Base-by-base conservation (phyloP, 2,329 filamentous ascomycete species). In the Exophiala sp. region DNA sequence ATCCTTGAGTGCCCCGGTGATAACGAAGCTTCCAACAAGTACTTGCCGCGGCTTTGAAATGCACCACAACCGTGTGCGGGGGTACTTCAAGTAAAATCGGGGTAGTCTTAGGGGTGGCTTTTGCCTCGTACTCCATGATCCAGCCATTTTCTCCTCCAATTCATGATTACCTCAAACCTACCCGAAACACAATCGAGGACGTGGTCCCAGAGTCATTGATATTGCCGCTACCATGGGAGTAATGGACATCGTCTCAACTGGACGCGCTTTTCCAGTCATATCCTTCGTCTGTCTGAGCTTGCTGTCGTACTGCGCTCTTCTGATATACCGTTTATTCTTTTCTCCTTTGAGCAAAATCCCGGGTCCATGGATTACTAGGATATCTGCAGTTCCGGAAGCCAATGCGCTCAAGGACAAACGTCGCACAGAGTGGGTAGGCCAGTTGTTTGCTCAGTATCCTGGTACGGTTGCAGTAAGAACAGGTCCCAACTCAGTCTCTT, bases 281-380 rank as follows among this genome's bases (percentile, higher is more conserved):
- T 42, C 24, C 6, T 39, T 42, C 18, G 12, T 49, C n/a, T 33
- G 45, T 18, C 29, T 58, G n/a, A 38, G 45, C 12, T 32, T 52
- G 16, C 34, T 42, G 4, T 54, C 54, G 8, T 56, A 57, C 24
- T 40, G 46, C 12, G 34, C 42, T 8, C 55, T 63, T 6, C 34
- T 56, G 10, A 46, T 62, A n/a, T 57, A 57, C 35, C 57, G 60
- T 29, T 47, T 63, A 2, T 63, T 55, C 33, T 59, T 61, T 41
- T 60, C 57, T 36, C 63, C 63, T 2, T 52, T 65, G 40, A 52
- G 61, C 36, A 58, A 56, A 39, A 62, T 65, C 16, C 59, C 63
- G 1, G 63, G 63, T 8, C 63, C 63, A 24, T 55, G 54, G 47
- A 41, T 61, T 14, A 57, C 58, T 5, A 54, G 54, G 35, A 55